Base-by-base conservation (phyloP, 495 filamentous ascomycete species). In the Durotheca rogersii region DNA sequence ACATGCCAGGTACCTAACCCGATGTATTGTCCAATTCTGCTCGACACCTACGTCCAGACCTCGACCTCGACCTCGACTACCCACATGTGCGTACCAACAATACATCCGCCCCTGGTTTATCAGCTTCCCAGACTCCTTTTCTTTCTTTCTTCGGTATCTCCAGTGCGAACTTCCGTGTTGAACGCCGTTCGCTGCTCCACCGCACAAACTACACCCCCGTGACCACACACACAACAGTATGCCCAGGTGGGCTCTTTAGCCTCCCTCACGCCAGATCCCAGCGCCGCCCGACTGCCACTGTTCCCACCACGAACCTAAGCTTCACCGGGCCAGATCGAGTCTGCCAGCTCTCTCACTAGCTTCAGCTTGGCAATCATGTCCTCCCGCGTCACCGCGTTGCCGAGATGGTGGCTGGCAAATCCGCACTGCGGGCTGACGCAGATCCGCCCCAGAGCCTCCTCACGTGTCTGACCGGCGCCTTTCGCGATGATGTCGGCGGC, bases 341-440 rank as follows among this genome's bases (percentile, higher is more conserved):
- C 68, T 17, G 83, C 82, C 51, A 86, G 72, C 23, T 79, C 73
- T 47, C 81, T 75, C 16, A 86, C 82, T 30, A 86, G 54, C 64
- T 74, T 71, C 49, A 86, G 62, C 65, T 86, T 86, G 31, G 73
- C 74, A 30, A 84, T 72, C 84, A 86, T 87, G 38, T 82, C 81
- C 1, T 81, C 68, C 39, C 67, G 66, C 40, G 74, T 75, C 46
- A 86, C 72, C 18, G 73, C 69, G 45, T 85, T 85, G 3, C 81
- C 83, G 52, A 79, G 76, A 41, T 73, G 71, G 56, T 84, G 81
- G 37, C 78, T 82, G 12, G 82, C 83, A 60, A 87, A 86, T 2
- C 85, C 85, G 62, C 84, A 87, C 68, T 87, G 83, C 0, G 83
- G 84, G 61, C 79, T 83, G 6, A 86, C 82, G 45, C 81, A 76